Base-by-base conservation (phyloP, 176 grass and related monocot genomes). In the Cenchrus purpureus region DNA sequence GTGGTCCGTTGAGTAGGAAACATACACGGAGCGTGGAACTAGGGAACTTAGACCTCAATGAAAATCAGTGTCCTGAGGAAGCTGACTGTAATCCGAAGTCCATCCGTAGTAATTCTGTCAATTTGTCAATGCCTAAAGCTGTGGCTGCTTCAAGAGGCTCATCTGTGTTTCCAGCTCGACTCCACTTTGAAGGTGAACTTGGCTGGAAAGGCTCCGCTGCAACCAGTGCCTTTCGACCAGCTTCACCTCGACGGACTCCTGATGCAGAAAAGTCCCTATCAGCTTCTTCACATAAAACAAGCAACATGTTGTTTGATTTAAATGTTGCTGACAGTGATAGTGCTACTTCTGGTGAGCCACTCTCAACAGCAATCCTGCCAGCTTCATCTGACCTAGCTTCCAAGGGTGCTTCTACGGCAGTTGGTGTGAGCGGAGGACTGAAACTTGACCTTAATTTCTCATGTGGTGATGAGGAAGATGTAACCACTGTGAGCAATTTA, bases 201-300 rank as follows among this genome's bases (percentile, higher is more conserved):
- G 91, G 91, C 58, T 93, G 91, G 93, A 95, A 92, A 90, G 93
- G 93, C 19, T 92, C 93, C 56, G 93, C 93, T 72, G 88, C 93
- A 45, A 95, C 93, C 22, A 95, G 93, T 87, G 93, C 93, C 29
- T 95, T 95, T 65, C 80, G 90, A 19, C 90, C 73, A 60, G 88
- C 93, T 71, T 81, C 86, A 49, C 86, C 83, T 55, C 22, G 80
- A 10, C 82, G 61, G 6, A 90, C 80, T 91, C 73, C 80, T 57
- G 89, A 82, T 71, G 83, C 65, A 65, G 83, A 91, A 14, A 88
- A 79, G 62, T 84, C 82, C 20, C 15, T 54, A 11, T 65, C 76
- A 83, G 74, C 66, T 57, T 86, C 82, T 88, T 90, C 82, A 16
- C 68, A 85, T 63, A 88, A 87, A 86, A 82, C 82, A 88, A 75